Evolutionary conservation across 1,284 basidiomycete species (phyloP), one percentile per base, ranked within the genome.

Genomic region (Grifola frondosa): DNA sequence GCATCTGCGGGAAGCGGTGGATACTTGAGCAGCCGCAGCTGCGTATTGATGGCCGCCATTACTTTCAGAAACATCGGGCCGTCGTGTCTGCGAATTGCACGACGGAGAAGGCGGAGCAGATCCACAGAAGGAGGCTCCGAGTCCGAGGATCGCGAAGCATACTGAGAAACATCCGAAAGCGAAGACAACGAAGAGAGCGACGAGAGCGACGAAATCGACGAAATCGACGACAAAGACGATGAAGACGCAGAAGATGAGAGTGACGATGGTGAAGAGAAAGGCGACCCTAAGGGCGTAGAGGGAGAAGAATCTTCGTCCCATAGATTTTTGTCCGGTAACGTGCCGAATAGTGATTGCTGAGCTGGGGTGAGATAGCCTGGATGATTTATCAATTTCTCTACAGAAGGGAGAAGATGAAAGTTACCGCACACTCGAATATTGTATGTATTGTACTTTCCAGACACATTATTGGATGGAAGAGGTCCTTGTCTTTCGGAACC

Each of bases 381-480:
- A 22, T 34, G 46, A 31, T 25, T 64, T 16, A 67, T 52, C 13
- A 15, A 34, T 40, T 25, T 19, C 26, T 30, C 24, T 11, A 13
- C 31, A 20, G 25, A 19, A 34, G 9, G 22, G 24, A 34, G 29
- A 31, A 34, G 25, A n/a, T 5, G 1, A 21, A 1, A 19, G 12
- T 25, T 23, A 21, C 64, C 76, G 40, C 52, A 86, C 86, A 71
- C 66, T 86, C 75, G 45, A 88, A 62, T 30, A 89, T 87, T 37
- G 77, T 79, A 61, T 81, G 73, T 24, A 89, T 61, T 6, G 80
- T 75, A 50, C 73, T 71, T 64, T 86, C 81, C 24, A 89, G 67
- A 54, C 84, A 83, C 70, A 82, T 74, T 42, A 89, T 80, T 12
- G 87, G 87, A 58, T 84, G 84, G 59, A 88, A 89, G 56, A 88